Evolutionary conservation across 1,284 basidiomycete genomes (phyloP), one percentile per base, ranked within the genome.

Genomic region (Pyrrhoderma noxium): DNA sequence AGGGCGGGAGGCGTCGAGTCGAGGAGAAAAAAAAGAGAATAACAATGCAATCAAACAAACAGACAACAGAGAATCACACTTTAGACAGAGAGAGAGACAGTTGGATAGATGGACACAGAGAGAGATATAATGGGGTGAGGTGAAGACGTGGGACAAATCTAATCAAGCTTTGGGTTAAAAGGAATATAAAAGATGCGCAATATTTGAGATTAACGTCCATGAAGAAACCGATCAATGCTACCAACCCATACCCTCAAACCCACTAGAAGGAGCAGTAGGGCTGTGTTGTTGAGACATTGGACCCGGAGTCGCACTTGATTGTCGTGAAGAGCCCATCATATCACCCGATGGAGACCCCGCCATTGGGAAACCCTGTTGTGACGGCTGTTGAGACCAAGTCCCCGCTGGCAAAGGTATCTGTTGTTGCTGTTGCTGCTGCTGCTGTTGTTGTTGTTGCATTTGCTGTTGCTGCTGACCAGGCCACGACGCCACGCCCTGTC

Each of bases 401-500:
- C 38, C 36, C 21, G 25, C 23, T 25, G 38, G 14, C 38, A 40
- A 7, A 4, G 38, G 48, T 18, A 40, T 43, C 18, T 41, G 44
- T 16, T 21, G n/a, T 42, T 52, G 48, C 27, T 45, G 47, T 49
- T 31, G 50, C 34, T 5, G 11, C 11, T 31, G 11, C 11, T 31
- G 27, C 25, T 52, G 51, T 18, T 46, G 51, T 8, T 23, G n/a
- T 22, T 54, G 52, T 36, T 54, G 52, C 22, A 41, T 43, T 34
- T 45, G 41, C 22, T 18, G n/a, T 38, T 52, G 48, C 23, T 45
- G 47, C 47, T 35, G 51, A 34, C 36, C 55, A 52, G 56, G 56
- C 58, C 55, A 54, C 49, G 50, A 23, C 18, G 48, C 51, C 44
- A 43, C 45, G 27, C 55, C 47, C 56, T 65, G 59, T 62, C 64